Evolutionary conservation across 225 moss, liverwort and hornwort genomes (phyloP).

Genomic region (Polytrichum formosum): DNA sequence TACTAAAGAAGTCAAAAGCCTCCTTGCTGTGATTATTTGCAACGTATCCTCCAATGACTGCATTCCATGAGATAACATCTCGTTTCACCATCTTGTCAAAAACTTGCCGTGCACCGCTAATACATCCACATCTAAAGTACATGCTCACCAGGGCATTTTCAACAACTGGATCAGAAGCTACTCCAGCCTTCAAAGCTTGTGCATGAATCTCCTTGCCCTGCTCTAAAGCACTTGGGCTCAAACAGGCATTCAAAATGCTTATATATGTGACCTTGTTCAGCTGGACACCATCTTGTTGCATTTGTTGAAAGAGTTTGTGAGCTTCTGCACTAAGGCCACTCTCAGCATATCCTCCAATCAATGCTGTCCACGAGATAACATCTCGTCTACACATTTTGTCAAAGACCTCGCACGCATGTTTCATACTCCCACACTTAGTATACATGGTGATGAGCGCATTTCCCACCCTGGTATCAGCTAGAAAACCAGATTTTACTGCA

Average conservation of each 20-base stretch:
- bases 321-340: constrained; percentile 23
- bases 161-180: constrained; percentile 24
- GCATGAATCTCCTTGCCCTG: constrained; percentile 31
- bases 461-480: constrained; percentile 27
- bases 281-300: constrained; percentile 38
- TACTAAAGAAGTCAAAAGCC: constrained; percentile 27
- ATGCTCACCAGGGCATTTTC: constrained; percentile 45
- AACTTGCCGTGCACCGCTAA: constrained; percentile 32
- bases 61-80: constrained; percentile 40
- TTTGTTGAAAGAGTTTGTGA: constrained; percentile 26
- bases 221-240: constrained; percentile 28
- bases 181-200: constrained; percentile 27
- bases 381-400: constrained; percentile 35
- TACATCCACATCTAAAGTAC: constrained; percentile 39
- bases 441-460: constrained; percentile 53
- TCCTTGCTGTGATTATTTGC: constrained; percentile 26
- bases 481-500: constrained; percentile 27
- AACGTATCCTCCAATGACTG: constrained; percentile 44
- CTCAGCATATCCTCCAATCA: constrained; percentile 46
- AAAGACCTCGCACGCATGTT: constrained; percentile 38
- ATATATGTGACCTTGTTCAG: constrained; percentile 41
- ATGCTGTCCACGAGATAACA: constrained; percentile 50
- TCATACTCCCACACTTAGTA: constrained; percentile 38
- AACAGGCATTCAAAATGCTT: constrained; percentile 46
- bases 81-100: constrained; percentile 37